A percentile compares a stretch with the other conserved stretches of the same genome.
phyloP scores from a whole-genome alignment of 225 moss, liverwort and hornwort species.

The Ulota crispa region DNA sequence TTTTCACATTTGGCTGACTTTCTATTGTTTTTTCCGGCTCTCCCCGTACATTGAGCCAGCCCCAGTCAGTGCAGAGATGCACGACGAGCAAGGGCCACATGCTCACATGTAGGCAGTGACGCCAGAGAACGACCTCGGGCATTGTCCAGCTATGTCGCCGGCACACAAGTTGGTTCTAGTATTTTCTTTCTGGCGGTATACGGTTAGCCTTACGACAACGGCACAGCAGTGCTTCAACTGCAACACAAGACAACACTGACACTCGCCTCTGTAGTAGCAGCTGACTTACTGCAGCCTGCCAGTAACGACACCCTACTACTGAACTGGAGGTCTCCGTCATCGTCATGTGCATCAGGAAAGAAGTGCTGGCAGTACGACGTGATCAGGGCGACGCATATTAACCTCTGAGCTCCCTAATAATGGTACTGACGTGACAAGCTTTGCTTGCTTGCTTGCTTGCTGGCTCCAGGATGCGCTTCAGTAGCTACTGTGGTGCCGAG shows the following conservation, averaged over 20 bases:
- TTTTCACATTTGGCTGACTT: too few relatives aligned
- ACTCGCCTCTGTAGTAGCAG: constrained; percentile 2
- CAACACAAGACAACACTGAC: constrained; percentile 26
- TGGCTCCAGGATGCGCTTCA: constrained; percentile 13
- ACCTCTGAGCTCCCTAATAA: background rate
- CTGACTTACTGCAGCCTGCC: background rate
- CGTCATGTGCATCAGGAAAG: constrained; percentile 33
- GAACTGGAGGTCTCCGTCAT: background rate
- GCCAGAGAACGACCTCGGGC: constrained; percentile 24
- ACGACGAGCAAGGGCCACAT: constrained; percentile 25
- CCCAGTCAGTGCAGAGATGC: constrained; percentile 15
- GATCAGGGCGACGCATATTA: constrained; percentile 5
- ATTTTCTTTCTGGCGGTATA: constrained; percentile 5
- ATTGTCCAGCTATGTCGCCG: background rate
- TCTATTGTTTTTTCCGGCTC: too few relatives aligned
- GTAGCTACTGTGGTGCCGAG: background rate
- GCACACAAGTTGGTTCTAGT: background rate
- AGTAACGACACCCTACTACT: constrained; percentile 31
- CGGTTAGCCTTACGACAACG: background rate
- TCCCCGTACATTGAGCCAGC: background rate
- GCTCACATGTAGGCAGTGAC: constrained; percentile 7
- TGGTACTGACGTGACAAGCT: background rate
- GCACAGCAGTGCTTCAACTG: constrained; percentile 23
- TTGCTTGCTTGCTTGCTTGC: background rate
- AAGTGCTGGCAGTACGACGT: constrained; percentile 27